phyloP scores from a whole-genome alignment of 2,329 filamentous ascomycete species.

The Colletotrichum brevisporum region DNA sequence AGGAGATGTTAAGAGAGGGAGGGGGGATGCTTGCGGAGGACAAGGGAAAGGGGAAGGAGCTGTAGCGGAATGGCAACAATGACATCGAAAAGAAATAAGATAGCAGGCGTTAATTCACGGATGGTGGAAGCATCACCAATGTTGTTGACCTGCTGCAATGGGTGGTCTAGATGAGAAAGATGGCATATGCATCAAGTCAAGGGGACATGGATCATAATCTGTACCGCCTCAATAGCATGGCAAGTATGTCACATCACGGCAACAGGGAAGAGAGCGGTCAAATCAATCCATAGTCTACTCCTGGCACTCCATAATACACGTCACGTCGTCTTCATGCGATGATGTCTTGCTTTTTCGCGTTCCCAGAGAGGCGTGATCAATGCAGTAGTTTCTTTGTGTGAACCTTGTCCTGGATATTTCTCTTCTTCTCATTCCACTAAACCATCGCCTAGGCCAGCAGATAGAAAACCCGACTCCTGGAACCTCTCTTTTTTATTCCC shows the following conservation, averaged over 20 bases:
- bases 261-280: neutral
- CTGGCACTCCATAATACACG: slow-evolving; percentile 38
- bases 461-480: slow-evolving; percentile 30
- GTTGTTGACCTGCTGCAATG: neutral
- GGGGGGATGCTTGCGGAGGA: slow-evolving; percentile 57
- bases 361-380: slow-evolving; percentile 28
- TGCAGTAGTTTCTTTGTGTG: slow-evolving; percentile 41
- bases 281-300: slow-evolving; percentile 38
- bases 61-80: neutral
- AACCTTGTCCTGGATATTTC: slow-evolving; percentile 41
- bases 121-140: too few species aligned
- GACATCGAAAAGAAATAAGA: neutral
- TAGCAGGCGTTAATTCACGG: too few species aligned
- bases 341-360: neutral
- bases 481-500: slow-evolving; percentile 30
- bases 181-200: too few species aligned
- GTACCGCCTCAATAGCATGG: too few species aligned
- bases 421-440: slow-evolving; percentile 36
- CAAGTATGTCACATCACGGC: neutral
- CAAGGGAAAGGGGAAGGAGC: slow-evolving; percentile 41
- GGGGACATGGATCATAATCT: too few species aligned
- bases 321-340: slow-evolving; percentile 35
- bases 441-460: slow-evolving; percentile 40
- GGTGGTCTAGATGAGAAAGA: too few species aligned
- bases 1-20: slow-evolving; percentile 65